These are phyloP conservation scores for Clavispora vitiphila DNA, from an alignment of 805 yeast genomes.

Conservation along the genomic window DNA sequence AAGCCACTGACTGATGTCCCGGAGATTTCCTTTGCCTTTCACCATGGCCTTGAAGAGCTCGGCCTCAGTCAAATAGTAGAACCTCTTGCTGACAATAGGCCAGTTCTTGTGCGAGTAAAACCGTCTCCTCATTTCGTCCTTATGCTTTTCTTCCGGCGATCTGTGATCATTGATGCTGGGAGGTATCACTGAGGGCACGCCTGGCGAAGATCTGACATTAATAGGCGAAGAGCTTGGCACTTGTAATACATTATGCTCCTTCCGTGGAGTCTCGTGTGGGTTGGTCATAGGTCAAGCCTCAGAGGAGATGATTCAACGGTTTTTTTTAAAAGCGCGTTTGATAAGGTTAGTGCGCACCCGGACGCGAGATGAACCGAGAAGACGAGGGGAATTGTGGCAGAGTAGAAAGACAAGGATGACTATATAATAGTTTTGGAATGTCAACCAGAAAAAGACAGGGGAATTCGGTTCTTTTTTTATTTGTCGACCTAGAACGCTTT, in stretches of 20 bases:
- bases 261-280: conserved; percentile 11
- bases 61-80: conserved; percentile 35
- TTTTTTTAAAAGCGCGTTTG: conserved; percentile 2
- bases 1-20: conserved; percentile 36
- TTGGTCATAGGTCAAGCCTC: not conserved
- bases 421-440: too few relatives aligned
- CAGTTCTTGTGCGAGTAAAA: conserved; percentile 36
- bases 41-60: conserved; percentile 39
- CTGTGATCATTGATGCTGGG: conserved; percentile 2
- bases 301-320: not conserved
- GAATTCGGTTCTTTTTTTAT: too few relatives aligned
- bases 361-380: not conserved
- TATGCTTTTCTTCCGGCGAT: conserved; percentile 12
- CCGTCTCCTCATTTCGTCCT: conserved; percentile 20
- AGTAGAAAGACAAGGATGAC: too few relatives aligned
- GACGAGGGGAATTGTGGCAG: not conserved
- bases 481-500: too few relatives aligned
- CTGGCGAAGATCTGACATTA: conserved; percentile 23
- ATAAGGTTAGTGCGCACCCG: conserved; percentile 1
- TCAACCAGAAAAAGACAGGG: too few relatives aligned
- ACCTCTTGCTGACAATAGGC: conserved; percentile 31
- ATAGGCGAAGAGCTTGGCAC: conserved; percentile 42
- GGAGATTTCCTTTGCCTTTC: conserved; percentile 38
- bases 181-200: conserved; percentile 1
- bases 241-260: conserved; percentile 20